Evolutionary conservation across 1,139 yeast genomes (phyloP).

Genomic region (Saccharomyces hybrid): DNA sequence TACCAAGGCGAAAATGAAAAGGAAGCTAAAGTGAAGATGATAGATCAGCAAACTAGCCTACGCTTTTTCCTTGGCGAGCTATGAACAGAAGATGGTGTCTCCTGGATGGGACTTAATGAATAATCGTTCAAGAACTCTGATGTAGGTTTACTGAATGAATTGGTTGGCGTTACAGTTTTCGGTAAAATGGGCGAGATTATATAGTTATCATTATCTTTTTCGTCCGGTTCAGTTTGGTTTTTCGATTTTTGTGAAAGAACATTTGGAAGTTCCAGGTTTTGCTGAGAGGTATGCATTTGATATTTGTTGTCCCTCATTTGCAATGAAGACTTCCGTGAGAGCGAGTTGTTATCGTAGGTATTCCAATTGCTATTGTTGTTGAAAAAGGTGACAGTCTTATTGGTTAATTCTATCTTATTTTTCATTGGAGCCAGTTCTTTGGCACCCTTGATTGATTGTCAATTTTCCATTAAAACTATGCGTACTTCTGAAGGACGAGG

Average conservation of each 20-base stretch:
- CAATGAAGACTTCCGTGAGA: not conserved
- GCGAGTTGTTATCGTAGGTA: not conserved
- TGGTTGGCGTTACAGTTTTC: constrained; percentile 15
- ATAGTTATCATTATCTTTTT: not conserved
- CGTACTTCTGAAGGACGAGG: constrained; percentile 26
- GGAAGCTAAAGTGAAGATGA: not conserved
- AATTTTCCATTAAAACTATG: constrained; percentile 30
- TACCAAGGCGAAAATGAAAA: not conserved
- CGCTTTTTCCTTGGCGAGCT: constrained; percentile 21
- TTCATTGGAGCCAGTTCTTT: constrained; percentile 30
- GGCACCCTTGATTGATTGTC: constrained; percentile 23
- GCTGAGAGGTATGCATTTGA: not conserved
- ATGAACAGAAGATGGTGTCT: constrained; percentile 25
- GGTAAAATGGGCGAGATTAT: not conserved
- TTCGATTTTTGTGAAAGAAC: not conserved
- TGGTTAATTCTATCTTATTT: constrained; percentile 44
- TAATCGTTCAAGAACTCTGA: constrained; percentile 19
- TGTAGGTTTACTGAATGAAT: constrained; percentile 20
- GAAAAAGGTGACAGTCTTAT: constrained; percentile 54
- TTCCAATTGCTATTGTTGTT: constrained; percentile 14
- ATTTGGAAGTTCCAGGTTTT: not conserved
- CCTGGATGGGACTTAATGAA: constrained; percentile 32
- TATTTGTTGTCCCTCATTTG: not conserved
- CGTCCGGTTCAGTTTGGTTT: not conserved
- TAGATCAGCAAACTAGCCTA: not conserved